Evolutionary conservation across 805 yeast species (phyloP), one percentile per base, ranked within the genome.

Genomic region (Diddensiella santjacobensis): DNA sequence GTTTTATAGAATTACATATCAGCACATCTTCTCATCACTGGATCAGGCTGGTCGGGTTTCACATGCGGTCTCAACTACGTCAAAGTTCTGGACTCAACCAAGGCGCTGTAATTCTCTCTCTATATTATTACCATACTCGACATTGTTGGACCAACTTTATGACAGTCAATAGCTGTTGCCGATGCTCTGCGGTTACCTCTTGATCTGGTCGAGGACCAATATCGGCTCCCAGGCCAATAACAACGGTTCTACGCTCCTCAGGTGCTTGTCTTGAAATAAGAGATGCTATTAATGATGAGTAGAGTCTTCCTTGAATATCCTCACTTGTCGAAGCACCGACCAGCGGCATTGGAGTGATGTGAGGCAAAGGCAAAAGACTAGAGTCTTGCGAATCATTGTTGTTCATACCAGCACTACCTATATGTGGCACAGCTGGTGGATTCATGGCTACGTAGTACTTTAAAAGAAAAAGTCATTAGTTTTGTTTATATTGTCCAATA

Each of bases 251-350:
- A 10, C 49, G 26, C 42, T 66, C 70, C 11, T 61, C 61, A 1
- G 67, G 67, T 3, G 54, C 42, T 29, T 64, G 68, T 24, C 60
- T 52, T 4, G 60, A 55, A 3, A 66, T 54, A 44, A 64, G 35
- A 4, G 68, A 60, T 3, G 65, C 66, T 11, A 66, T 53, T 45
- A 56, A 55, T 20, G 60, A 50, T 4, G 69, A 63, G 35, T 64
- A 65, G 8, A 66, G 48, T 26, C 54, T 44, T 5, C 66, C 67
- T 1, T 50, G 47, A 1, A 57, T 51, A 40, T 62, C 68, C 18
- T 47, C 52, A 26, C 31, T 26, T 13, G 45, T 50, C 4, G 51
- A 40, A 4, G 58, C 58, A 10, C 61, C 61, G 8, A 58, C 26
- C 22, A 59, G 44, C 3, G 60, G 45, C 50, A 52, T 47, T 3